Percentiles rank a stretch among this genome's conserved stretches.
Conservation (phyloP, 352 stramenopile species). For the Saprolegnia parasitica region DNA sequence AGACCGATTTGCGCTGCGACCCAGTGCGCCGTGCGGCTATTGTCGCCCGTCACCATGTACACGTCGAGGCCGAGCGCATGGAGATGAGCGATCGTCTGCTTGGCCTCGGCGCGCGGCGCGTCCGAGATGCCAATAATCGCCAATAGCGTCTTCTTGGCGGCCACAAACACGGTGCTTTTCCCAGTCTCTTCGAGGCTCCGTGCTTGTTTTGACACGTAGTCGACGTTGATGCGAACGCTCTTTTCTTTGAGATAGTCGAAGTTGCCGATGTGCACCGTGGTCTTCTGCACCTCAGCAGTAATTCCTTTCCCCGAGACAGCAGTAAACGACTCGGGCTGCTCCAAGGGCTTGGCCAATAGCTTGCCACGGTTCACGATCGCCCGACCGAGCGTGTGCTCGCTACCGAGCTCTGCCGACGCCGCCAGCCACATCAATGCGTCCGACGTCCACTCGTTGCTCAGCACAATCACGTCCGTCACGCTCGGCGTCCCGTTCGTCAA, state of each 20-base stretch:
- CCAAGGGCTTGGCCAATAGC: constrained; percentile 65
- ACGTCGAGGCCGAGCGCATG: constrained; percentile 90
- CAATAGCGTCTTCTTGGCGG: too few relatives aligned
- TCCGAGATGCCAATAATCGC: constrained; percentile 77
- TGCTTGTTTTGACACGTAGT: too few relatives aligned
- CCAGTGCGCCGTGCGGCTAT: constrained; percentile 88
- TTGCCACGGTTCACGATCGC: constrained; percentile 91
- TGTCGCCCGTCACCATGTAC: constrained; percentile 99
- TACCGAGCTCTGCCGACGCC: constrained; percentile 88
- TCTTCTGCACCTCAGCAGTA: constrained; percentile 32
- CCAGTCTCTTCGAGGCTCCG: too few relatives aligned
- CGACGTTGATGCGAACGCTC: too few relatives aligned
- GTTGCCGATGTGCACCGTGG: constrained; percentile 30
- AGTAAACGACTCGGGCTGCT: constrained; percentile 71
- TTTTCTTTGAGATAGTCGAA: constrained; percentile 22
- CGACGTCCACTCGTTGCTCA: constrained; percentile 25
- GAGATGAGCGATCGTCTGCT: constrained; percentile 55
- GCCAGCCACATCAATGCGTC: constrained; percentile 34
- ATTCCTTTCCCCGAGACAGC: constrained; percentile 88
- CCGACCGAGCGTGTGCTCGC: constrained; percentile 92
- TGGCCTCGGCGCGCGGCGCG: constrained; percentile 83
- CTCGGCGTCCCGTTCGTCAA: constrained; percentile 90
- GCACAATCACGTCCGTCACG: constrained; percentile 80
- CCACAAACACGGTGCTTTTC: too few relatives aligned
- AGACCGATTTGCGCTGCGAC: constrained; percentile 92